Evolutionary conservation across 176 grass and related monocot species (phyloP), one percentile per base, ranked within the genome.

Genomic region (Typha latifolia): DNA sequence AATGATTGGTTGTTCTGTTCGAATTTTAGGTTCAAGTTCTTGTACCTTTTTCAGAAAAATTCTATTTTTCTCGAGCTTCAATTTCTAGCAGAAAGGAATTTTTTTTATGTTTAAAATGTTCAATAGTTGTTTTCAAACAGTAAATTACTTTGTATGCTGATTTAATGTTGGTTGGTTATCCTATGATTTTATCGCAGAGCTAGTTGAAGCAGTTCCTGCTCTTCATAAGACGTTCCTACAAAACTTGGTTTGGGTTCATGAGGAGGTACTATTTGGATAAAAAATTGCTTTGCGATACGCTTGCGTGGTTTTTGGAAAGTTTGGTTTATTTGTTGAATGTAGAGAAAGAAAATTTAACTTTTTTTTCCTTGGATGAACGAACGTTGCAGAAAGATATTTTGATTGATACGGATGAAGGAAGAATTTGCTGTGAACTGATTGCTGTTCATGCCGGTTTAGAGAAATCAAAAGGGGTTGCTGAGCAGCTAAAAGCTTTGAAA

Each of bases 181-280:
- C 15, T 57, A 21, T 57, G 52, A 0, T 49, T 67, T 57, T 47
- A 47, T 73, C 49, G 29, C 49, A 97, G 94, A 92, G 81, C 81
- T 97, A 3, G 12, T 21, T 3, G 84, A 87, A 71, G 82, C 85
- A 66, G 70, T 97, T 32, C 88, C 93, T 64, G 83, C 87, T 27
- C 69, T 82, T 51, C 94, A 97, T 63, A 97, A 92, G 70, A 90
- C 62, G 61, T 97, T 97, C 73, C 70, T 97, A 22, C 76, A 14
- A 26, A 81, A 97, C 43, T 72, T 97, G 66, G 83, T 97, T 69
- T 97, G 88, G 88, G 66, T 92, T 69, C 85, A 92, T 55, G 94
- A 90, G 79, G 94, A 92, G 89, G 94, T 92, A 78, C 49, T 70
- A 8, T 3, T 21, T 21, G 12, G 14, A 49, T 57, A 1, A 19